Evolutionary conservation across 768 basidiomycete genomes (phyloP).

Genomic region (Rhodocollybia butyracea): DNA sequence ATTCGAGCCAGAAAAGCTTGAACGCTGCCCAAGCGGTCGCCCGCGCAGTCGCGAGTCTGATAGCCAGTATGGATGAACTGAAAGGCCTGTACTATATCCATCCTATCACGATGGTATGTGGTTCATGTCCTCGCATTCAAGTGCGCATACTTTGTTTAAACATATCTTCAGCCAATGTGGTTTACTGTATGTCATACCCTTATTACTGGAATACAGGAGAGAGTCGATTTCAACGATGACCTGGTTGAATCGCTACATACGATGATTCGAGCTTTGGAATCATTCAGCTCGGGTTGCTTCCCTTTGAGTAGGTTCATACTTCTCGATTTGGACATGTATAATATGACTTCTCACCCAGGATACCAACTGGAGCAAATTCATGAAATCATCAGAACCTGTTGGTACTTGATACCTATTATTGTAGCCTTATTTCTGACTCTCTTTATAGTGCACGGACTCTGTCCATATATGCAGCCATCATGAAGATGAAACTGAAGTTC

Average conservation of each 20-base stretch:
- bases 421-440: no score
- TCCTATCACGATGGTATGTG: slow-evolving; percentile 7
- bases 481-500: no score
- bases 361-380: not conserved
- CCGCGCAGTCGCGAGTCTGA: not conserved
- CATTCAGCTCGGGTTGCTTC: not conserved
- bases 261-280: slow-evolving; percentile 3
- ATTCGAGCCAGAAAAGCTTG: slow-evolving; percentile 4
- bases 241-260: not conserved
- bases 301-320: slow-evolving; percentile 1
- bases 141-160: not conserved
- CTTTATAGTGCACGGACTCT: no score
- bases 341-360: no score
- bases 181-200: slow-evolving; percentile 8
- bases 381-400: no score
- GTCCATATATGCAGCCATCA: no score
- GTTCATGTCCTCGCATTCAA: not conserved
- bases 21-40: slow-evolving; percentile 9
- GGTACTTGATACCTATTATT: no score
- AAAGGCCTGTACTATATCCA: slow-evolving; percentile 3
- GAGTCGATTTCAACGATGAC: not conserved
- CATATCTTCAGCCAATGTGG: slow-evolving; percentile 7
- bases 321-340: no score
- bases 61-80: not conserved
- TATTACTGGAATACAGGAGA: not conserved